Conservation (phyloP, 2,329 filamentous ascomycete genomes). For the Penicillium psychrosexuale region DNA sequence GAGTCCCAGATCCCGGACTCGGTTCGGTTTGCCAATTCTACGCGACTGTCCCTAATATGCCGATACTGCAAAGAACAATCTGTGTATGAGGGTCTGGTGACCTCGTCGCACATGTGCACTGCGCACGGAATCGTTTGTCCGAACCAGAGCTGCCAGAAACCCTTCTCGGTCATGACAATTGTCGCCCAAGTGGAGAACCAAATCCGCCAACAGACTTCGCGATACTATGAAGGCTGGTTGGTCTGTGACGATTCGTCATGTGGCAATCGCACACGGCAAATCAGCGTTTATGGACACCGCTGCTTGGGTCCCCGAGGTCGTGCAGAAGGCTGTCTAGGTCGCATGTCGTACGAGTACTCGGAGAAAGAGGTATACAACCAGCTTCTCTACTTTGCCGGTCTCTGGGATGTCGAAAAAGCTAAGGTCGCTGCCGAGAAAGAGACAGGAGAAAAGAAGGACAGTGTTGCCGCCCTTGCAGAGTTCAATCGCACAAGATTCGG, state of each 20-base stretch:
- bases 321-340: conserved; percentile 77
- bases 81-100: conserved; percentile 71
- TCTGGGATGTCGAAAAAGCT: conserved; percentile 89
- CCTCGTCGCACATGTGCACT: conserved; percentile 59
- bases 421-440: conserved; percentile 53
- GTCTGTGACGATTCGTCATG: conserved; percentile 87
- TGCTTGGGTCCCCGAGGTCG: conserved; percentile 86
- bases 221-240: conserved; percentile 91
- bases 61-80: conserved; percentile 71
- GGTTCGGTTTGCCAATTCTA: conserved; percentile 79
- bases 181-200: conserved; percentile 84
- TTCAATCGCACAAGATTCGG: conserved; percentile 78
- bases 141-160: conserved; percentile 58
- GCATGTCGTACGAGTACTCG: conserved; percentile 81
- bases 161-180: conserved; percentile 68
- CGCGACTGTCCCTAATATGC: conserved; percentile 74
- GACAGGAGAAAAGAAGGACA: conserved; percentile 58
- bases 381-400: conserved; percentile 75
- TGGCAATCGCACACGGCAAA: conserved; percentile 80
- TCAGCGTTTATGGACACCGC: conserved; percentile 86
- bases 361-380: conserved; percentile 96
- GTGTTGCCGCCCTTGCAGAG: conserved; percentile 69
- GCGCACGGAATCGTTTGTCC: conserved; percentile 73
- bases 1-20: conserved; percentile 93
- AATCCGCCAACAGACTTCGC: conserved; percentile 71